Conservation (phyloP, 768 basidiomycete genomes). For the Exsudoporus frostii region DNA sequence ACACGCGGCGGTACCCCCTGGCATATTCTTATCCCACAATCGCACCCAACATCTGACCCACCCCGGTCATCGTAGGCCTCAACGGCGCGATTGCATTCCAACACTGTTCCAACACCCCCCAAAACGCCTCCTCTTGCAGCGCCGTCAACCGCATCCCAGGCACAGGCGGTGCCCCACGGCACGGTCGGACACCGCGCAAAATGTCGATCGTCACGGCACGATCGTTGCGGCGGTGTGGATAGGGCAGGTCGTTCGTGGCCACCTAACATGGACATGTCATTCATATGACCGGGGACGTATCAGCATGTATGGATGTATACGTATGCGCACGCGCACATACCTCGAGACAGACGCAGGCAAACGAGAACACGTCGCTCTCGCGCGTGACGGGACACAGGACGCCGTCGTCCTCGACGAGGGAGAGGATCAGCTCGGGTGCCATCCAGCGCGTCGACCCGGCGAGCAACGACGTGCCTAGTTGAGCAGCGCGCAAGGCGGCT, state of each 20-base stretch:
- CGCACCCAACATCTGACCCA: slow-evolving; percentile 18
- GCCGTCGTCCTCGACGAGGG: slow-evolving; percentile 47
- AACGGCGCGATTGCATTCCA: slow-evolving; percentile 39
- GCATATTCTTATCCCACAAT: slow-evolving; percentile 2
- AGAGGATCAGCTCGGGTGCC: slow-evolving; percentile 55
- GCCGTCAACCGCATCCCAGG: slow-evolving; percentile 14
- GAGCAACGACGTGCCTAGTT: slow-evolving; percentile 29
- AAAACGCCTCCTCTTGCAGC: slow-evolving; percentile 36
- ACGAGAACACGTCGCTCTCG: slow-evolving; percentile 58
- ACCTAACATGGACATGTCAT: slow-evolving; percentile 32
- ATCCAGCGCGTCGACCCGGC: slow-evolving; percentile 38
- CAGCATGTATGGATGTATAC: background rate
- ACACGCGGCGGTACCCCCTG: background rate
- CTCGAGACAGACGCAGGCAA: slow-evolving; percentile 58
- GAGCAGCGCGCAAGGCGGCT: slow-evolving; percentile 18
- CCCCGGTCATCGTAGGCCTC: slow-evolving; percentile 44
- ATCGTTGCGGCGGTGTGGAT: slow-evolving; percentile 51
- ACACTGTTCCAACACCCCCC: slow-evolving; percentile 44
- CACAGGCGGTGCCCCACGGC: slow-evolving; percentile 29
- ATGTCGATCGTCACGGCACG: slow-evolving; percentile 56
- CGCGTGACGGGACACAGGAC: slow-evolving; percentile 44
- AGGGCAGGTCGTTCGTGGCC: slow-evolving; percentile 50
- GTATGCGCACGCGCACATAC: slow-evolving; percentile 23
- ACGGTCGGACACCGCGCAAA: slow-evolving; percentile 48
- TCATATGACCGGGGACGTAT: too few species aligned